These are phyloP conservation scores for Quercus phellos DNA, from an alignment of 331 rosid species.

Conservation along the genomic window DNA sequence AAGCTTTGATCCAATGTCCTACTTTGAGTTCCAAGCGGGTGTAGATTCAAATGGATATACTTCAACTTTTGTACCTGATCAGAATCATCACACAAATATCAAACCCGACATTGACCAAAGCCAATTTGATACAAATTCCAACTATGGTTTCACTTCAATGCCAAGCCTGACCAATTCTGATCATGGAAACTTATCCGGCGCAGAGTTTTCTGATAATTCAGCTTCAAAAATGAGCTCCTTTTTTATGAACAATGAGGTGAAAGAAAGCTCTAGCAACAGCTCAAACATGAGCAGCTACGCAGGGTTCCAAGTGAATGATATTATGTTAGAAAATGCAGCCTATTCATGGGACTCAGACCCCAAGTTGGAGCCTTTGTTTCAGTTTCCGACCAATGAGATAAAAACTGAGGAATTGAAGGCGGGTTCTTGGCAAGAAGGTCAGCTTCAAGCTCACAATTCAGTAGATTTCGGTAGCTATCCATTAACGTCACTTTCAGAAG, in stretches of 20 bases:
- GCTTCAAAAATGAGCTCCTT: conserved; percentile 47
- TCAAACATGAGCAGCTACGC: conserved; percentile 61
- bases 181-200: conserved; percentile 46
- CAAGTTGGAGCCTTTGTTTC: conserved; percentile 62
- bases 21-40: conserved; percentile 51
- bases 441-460: conserved; percentile 47
- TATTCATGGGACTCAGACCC: conserved; percentile 58
- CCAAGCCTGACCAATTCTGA: conserved; percentile 73
- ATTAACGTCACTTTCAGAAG: conserved; percentile 67
- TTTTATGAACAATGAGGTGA: conserved; percentile 48
- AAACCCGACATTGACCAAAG: conserved; percentile 21
- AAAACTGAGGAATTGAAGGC: conserved; percentile 65
- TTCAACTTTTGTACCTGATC: conserved; percentile 18
- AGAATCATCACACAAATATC: conserved; percentile 11
- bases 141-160: conserved; percentile 57
- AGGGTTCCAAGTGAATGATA: conserved; percentile 34
- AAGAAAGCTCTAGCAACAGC: conserved; percentile 69
- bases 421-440: conserved; percentile 57
- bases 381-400: conserved; percentile 45
- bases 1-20: conserved; percentile 54
- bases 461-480: conserved; percentile 77
- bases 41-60: conserved; percentile 25
- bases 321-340: conserved; percentile 38
- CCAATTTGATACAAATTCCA: conserved; percentile 32
- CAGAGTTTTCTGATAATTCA: conserved; percentile 68